Evolutionary conservation across 768 basidiomycete genomes (phyloP), one percentile per base, ranked within the genome.

Genomic region (Tricholoma furcatifolium): DNA sequence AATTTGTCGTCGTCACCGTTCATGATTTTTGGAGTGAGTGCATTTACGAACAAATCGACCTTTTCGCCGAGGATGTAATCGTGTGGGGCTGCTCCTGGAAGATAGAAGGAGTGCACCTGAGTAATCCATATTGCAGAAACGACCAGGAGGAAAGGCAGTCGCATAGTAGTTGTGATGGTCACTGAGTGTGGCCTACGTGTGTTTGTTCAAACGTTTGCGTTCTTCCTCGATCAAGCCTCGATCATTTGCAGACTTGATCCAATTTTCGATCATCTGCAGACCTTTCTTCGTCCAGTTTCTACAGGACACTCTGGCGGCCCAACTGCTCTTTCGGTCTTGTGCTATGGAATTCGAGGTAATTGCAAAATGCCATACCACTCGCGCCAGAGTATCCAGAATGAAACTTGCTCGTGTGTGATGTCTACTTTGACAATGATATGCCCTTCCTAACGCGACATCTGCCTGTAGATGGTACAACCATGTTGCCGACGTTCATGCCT

Each of bases 401-500:
- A 85, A 76, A 23, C 78, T 95, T 41, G 76, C 87, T 50, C 92
- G 92, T 88, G 65, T 65, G 86, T 74, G 27, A 3, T 27, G 27
- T 40, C 14, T 35, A 56, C 15, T 20, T 15, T 14, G 2, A 43
- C 53, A 11, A 51, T 30, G 54, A 52, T 50, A 36, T 36, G 31
- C 21, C 32, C 36, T 43, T n/a, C 31, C 2, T 30, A 51, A 43
- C 34, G 50, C 12, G 40, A 49, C 8, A 30, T 41, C 17, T 9
- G 14, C 15, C 5, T 58, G 20, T 55, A 91, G 90, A 93, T 72
- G 91, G 90, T 8, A 72, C 79, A 35, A 93, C 91, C 2, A 82
- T 87, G 76, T 73, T 93, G 17, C 92, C 92, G 2, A 91, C 92
- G 0, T 95, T 95, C 62, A 95, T 94, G 93, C 93, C 92, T 3